These are phyloP conservation scores for Plectosphaerella plurivora DNA, from an alignment of 2,329 filamentous ascomycete genomes.

Conservation along the genomic window DNA sequence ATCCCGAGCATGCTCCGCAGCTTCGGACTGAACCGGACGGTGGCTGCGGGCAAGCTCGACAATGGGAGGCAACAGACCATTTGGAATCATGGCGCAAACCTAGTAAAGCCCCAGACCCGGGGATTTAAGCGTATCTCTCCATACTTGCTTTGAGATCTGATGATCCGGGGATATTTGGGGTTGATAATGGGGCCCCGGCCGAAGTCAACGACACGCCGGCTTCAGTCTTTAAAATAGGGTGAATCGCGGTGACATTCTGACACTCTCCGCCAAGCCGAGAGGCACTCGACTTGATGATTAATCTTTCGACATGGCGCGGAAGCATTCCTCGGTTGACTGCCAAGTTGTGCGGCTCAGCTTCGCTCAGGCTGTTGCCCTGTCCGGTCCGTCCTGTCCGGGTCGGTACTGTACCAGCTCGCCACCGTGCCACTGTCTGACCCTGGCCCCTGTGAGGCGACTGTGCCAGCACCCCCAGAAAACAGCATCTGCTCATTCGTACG, in stretches of 20 bases:
- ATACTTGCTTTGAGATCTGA: not conserved
- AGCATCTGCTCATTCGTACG: too few species aligned
- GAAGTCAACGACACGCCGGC: not conserved
- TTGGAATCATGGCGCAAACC: too few species aligned
- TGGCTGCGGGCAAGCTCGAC: too few species aligned
- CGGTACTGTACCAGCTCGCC: too few species aligned
- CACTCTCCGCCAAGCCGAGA: not conserved
- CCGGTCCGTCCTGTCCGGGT: not conserved
- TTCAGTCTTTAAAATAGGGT: not conserved
- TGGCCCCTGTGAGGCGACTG: too few species aligned
- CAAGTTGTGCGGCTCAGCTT: not conserved
- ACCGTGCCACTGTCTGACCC: too few species aligned
- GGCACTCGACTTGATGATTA: not conserved
- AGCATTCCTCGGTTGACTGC: not conserved
- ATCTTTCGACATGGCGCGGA: too few species aligned
- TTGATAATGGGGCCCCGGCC: not conserved
- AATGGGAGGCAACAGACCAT: too few species aligned
- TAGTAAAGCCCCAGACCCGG: not conserved
- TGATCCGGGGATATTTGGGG: not conserved
- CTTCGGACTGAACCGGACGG: too few species aligned
- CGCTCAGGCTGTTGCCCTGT: not conserved
- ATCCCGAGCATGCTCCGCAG: too few species aligned
- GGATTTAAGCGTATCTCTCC: constrained; percentile 2
- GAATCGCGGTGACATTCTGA: not conserved
- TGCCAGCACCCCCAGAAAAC: too few species aligned